Percentiles rank a stretch among this genome's conserved stretches.
phyloP scores from a whole-genome alignment of 2,329 filamentous ascomycete species.

The Graphium sp. region DNA sequence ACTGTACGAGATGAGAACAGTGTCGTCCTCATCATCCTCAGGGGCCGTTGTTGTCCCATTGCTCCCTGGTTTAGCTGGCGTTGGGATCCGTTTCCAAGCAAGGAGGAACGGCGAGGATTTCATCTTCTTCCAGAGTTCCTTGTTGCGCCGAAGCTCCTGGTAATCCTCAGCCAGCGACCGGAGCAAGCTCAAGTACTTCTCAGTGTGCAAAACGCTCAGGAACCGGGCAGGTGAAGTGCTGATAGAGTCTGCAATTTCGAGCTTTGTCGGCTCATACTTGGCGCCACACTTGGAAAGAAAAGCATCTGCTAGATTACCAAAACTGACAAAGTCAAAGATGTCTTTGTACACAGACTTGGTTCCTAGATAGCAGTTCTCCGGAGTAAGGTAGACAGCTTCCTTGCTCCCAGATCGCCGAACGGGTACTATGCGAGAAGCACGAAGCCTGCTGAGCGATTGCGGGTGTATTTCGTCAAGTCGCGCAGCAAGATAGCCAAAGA shows the following conservation, averaged over 20 bases:
- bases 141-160: conserved; percentile 57
- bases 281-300: conserved; percentile 83
- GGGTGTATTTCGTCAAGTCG: conserved; percentile 63
- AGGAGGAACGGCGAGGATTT: conserved; percentile 61
- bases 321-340: conserved; percentile 95
- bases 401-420: too few species aligned
- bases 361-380: conserved; percentile 47
- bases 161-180: conserved; percentile 64
- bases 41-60: conserved; percentile 4
- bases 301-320: conserved; percentile 70
- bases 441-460: conserved; percentile 41
- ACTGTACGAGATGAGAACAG: conserved; percentile 60
- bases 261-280: conserved; percentile 75
- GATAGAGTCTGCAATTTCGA: conserved; percentile 72
- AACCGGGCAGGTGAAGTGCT: conserved; percentile 70
- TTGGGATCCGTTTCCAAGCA: conserved; percentile 45
- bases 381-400: too few species aligned
- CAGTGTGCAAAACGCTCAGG: conserved; percentile 62
- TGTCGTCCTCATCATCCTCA: conserved; percentile 32
- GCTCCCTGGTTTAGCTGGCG: too few species aligned
- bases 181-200: conserved; percentile 76
- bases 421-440: conserved; percentile 55
- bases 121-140: conserved; percentile 60
- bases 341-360: conserved; percentile 54
- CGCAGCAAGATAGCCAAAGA: conserved; percentile 74